These are phyloP conservation scores for Exophiala mesophila DNA, from an alignment of 2,329 filamentous ascomycete genomes.

Conservation along the genomic window DNA sequence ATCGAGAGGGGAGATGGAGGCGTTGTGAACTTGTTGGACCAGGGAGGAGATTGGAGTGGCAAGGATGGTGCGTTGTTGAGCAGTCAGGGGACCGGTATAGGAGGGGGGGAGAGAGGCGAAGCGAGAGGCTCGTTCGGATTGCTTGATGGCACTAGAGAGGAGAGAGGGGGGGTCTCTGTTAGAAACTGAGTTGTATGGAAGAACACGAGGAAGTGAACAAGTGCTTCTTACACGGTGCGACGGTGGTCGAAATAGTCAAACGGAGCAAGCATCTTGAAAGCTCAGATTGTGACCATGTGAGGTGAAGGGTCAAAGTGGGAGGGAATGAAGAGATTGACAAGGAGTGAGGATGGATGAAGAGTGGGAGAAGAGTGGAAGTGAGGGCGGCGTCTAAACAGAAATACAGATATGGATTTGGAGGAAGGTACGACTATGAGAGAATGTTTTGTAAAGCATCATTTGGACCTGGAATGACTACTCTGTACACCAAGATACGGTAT, in stretches of 20 bases:
- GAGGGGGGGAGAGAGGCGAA: constrained; percentile 61
- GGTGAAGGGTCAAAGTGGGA: no score
- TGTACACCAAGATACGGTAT: no score
- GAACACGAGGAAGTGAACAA: no score
- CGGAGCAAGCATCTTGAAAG: constrained; percentile 47
- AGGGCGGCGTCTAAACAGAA: no score
- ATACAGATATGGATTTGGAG: no score
- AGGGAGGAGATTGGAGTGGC: constrained; percentile 70
- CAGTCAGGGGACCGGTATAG: constrained; percentile 63
- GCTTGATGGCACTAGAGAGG: constrained; percentile 65
- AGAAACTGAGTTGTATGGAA: neutral
- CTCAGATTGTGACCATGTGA: no score
- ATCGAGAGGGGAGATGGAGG: constrained; percentile 59
- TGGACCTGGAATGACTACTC: no score
- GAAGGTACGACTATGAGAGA: no score
- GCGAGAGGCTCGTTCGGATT: constrained; percentile 65
- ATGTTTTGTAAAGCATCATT: no score
- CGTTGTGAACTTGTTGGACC: constrained; percentile 71
- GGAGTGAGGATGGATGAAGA: no score
- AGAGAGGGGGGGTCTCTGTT: neutral
- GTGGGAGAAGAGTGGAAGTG: no score
- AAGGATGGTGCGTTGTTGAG: constrained; percentile 62
- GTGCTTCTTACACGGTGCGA: constrained; percentile 59
- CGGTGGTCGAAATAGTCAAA: constrained; percentile 67
- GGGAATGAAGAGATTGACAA: no score